Conservation (phyloP, 257 asterid genomes). For the Solanum tarijense region DNA sequence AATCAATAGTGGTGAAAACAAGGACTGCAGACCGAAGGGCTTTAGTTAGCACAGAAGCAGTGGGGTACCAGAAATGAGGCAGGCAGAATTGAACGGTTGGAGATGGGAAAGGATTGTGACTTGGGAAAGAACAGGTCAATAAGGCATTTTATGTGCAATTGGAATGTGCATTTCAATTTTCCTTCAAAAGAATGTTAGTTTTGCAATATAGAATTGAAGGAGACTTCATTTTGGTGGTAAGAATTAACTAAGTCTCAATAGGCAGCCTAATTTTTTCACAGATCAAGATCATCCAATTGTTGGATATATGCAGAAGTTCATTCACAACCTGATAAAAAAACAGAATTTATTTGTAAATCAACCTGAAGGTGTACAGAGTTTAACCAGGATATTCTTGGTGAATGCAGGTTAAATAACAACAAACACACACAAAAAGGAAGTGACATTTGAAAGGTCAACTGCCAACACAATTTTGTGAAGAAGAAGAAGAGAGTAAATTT, state of each 20-base stretch:
- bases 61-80: not conserved
- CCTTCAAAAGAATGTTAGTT: not conserved
- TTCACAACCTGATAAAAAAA: not conserved
- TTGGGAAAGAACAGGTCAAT: not conserved
- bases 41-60: not conserved
- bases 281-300: not conserved
- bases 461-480: not conserved
- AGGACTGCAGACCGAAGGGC: not conserved
- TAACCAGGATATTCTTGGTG: not conserved
- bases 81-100: not conserved
- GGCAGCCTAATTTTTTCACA: not conserved
- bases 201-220: not conserved
- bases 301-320: not conserved
- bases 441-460: not conserved
- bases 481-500: not conserved
- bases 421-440: not conserved
- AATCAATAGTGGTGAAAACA: not conserved
- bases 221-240: not conserved
- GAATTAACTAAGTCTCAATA: not conserved
- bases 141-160: not conserved
- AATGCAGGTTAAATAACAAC: not conserved
- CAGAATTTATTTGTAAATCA: not conserved
- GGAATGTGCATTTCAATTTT: not conserved
- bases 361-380: not conserved
- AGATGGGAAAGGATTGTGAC: not conserved